Evolutionary conservation across 139 green algal genomes (phyloP), one percentile per base, ranked within the genome.

Genomic region (Chlamydomonas schloesseri): DNA sequence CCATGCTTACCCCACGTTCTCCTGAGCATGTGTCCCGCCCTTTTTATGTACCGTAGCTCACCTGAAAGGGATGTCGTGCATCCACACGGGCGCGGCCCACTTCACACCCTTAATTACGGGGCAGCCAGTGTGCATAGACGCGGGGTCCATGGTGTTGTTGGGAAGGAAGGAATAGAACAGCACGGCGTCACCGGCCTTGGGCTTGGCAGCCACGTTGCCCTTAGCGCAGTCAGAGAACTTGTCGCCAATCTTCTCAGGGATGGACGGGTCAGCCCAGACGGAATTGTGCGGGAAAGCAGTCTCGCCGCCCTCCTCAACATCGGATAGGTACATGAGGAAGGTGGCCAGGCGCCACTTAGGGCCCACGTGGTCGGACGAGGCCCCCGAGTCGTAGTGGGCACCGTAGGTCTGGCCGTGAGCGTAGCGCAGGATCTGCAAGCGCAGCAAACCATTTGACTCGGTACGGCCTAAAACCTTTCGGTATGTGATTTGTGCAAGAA

Each of bases 311-410:
- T 94, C 86, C 58, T 88, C 72, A 24, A 93, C 89, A 81, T 94
- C 91, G 21, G 89, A 87, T 36, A 97, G 83, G 87, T 96, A 97
- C 64, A 97, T 79, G 28, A 96, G 91, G 21, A 97, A 88, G 20
- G 95, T 97, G 36, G 90, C 90, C 28, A 92, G 64, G 34, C 91
- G 81, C 67, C 74, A 86, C 57, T 92, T 83, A 57, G 88, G 88
- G 15, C 88, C 88, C 0, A 65, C 46, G 64, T 86, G 79, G 37
- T 91, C 83, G 15, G 36, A 79, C 0, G 77, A 74, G 53, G 77
- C 80, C 34, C 78, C 73, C 20, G 82, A 90, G 75, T 95, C 92
- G 79, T 93, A 91, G 70, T 95, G 92, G 23, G 90, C 88, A 20
- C 82, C 84, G 82, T 95, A 95, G 36, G 84, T 91, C 87, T 95